phyloP scores from a whole-genome alignment of 805 yeast species.

The Metschnikowia noctiluminum region DNA sequence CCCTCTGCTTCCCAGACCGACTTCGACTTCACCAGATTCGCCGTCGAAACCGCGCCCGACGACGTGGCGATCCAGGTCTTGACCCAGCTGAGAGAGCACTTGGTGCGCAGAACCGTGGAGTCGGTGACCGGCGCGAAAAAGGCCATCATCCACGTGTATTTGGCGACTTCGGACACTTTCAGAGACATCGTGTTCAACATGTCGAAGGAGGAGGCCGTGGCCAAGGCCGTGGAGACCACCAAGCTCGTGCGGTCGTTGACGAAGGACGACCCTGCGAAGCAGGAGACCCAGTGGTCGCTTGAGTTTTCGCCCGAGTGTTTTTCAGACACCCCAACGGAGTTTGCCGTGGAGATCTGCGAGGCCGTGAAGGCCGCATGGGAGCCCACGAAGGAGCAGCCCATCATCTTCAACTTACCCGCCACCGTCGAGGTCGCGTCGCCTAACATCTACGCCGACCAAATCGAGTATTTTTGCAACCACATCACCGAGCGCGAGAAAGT shows the following conservation, averaged over 20 bases:
- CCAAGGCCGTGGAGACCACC: conserved; percentile 68
- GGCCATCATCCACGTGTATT: conserved; percentile 69
- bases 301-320: conserved; percentile 80
- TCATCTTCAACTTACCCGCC: conserved; percentile 76
- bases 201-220: conserved; percentile 65
- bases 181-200: conserved; percentile 73
- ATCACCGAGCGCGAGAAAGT: conserved; percentile 71
- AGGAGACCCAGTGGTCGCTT: conserved; percentile 63
- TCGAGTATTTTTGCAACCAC: conserved; percentile 67
- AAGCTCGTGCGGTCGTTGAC: conserved; percentile 64
- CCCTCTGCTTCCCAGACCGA: conserved; percentile 83
- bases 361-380: conserved; percentile 79
- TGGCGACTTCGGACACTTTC: conserved; percentile 74
- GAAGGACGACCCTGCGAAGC: conserved; percentile 66
- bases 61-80: conserved; percentile 73
- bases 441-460: conserved; percentile 75
- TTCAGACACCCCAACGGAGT: conserved; percentile 70
- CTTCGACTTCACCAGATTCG: conserved; percentile 76
- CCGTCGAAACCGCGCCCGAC: conserved; percentile 73
- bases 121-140: conserved; percentile 68
- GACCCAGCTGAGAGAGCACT: conserved; percentile 73
- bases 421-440: conserved; percentile 78
- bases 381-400: conserved; percentile 70
- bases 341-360: conserved; percentile 73
- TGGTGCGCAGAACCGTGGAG: conserved; percentile 71